A percentile compares a stretch with the other conserved stretches of the same genome.
Conservation (phyloP, 768 basidiomycete genomes). For the Rhodotorula paludigena region DNA sequence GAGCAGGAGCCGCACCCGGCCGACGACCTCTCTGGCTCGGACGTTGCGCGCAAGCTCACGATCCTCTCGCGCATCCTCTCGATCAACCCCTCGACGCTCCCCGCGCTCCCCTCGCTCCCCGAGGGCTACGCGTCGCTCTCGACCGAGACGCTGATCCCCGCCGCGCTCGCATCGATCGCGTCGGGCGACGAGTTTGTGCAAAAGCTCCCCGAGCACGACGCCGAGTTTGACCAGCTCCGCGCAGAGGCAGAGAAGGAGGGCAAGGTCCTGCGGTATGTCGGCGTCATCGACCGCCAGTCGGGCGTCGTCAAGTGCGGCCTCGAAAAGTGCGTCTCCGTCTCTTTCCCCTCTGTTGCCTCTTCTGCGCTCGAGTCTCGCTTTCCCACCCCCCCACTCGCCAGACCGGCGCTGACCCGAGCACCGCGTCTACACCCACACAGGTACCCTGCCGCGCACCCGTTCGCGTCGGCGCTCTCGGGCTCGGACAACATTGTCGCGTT, state of each 20-base stretch:
- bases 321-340: slow-evolving; percentile 61
- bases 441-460: slow-evolving; percentile 82
- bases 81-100: slow-evolving; percentile 41
- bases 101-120: slow-evolving; percentile 54
- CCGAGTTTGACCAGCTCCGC: slow-evolving; percentile 68
- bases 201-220: slow-evolving; percentile 75
- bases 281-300: slow-evolving; percentile 75
- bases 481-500: slow-evolving; percentile 98
- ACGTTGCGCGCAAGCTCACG: slow-evolving; percentile 94
- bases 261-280: slow-evolving; percentile 87
- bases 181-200: slow-evolving; percentile 78
- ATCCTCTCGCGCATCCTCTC: slow-evolving; percentile 72
- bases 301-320: slow-evolving; percentile 78
- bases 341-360: background rate
- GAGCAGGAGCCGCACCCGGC: slow-evolving; percentile 89
- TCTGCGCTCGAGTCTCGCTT: no score
- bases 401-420: no score
- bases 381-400: no score
- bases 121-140: slow-evolving; percentile 73
- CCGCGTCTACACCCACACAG: slow-evolving; percentile 49
- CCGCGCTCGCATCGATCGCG: slow-evolving; percentile 60
- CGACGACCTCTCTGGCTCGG: slow-evolving; percentile 92
- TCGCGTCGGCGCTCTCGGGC: slow-evolving; percentile 90
- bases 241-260: slow-evolving; percentile 69
- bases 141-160: slow-evolving; percentile 79